phyloP scores from a whole-genome alignment of 208 protist genomes.

The Crithidia brevicula region DNA sequence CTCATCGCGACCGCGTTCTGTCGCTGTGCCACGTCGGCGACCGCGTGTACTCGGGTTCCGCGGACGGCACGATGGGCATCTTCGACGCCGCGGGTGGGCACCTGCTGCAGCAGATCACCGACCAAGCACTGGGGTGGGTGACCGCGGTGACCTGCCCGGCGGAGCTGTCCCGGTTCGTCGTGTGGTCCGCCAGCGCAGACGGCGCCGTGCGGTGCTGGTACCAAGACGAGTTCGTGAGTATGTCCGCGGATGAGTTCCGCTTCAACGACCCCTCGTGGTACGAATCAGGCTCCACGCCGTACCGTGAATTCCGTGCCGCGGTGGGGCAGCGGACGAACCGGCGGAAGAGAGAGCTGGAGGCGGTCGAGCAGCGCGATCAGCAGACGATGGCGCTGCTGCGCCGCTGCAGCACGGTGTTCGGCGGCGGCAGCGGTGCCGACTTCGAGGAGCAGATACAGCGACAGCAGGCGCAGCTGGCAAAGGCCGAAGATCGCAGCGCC shows the following conservation, averaged over 20 bases:
- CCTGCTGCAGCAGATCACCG: constrained; percentile 62
- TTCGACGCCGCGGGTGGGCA: constrained; percentile 48
- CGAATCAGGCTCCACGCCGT: constrained; percentile 70
- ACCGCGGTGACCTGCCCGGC: constrained; percentile 53
- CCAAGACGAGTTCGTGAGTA: constrained; percentile 76
- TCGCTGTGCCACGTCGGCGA: constrained; percentile 65
- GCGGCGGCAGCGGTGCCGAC: constrained; percentile 30
- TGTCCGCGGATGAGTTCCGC: constrained; percentile 65
- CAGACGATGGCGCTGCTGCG: constrained; percentile 47
- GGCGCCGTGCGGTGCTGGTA: constrained; percentile 85
- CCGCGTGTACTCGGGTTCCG: constrained; percentile 69
- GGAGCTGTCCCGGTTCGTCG: constrained; percentile 72
- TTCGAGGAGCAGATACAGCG: constrained; percentile 42
- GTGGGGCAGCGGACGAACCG: constrained; percentile 47
- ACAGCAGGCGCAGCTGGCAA: constrained; percentile 49
- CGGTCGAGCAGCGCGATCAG: constrained; percentile 35
- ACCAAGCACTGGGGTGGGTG: constrained; percentile 58
- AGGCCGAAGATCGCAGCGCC: constrained; percentile 40
- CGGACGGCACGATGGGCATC: constrained; percentile 77
- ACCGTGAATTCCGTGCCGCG: constrained; percentile 73
- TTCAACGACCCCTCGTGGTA: constrained; percentile 82
- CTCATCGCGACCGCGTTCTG: constrained; percentile 57
- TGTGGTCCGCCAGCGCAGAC: constrained; percentile 80
- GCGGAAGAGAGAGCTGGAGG: constrained; percentile 54
- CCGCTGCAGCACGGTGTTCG: constrained; percentile 52